Evolutionary conservation across 148 eudicot genomes (phyloP).

Genomic region (Vaccinium darrowii): DNA sequence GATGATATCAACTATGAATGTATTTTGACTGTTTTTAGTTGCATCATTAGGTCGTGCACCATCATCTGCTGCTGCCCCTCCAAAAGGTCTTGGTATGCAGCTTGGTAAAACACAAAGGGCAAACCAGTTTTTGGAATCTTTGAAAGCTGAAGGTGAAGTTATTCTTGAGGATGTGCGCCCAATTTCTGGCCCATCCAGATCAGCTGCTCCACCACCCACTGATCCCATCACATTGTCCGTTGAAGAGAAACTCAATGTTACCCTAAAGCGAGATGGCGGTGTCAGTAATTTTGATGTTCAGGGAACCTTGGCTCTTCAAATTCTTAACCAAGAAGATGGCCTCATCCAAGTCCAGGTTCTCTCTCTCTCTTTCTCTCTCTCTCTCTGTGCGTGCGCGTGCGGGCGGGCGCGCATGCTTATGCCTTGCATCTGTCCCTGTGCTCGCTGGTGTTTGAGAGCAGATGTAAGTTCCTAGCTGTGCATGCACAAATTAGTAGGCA

Average conservation of each 20-base stretch:
- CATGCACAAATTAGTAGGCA: too few relatives aligned
- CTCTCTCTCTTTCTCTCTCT: slow-evolving; percentile 14
- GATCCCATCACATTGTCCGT: slow-evolving; percentile 88
- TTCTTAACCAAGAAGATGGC: slow-evolving; percentile 92
- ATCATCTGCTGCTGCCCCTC: slow-evolving; percentile 82
- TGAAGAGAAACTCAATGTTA: slow-evolving; percentile 92
- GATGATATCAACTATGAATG: background rate
- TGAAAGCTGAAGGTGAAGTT: slow-evolving; percentile 97
- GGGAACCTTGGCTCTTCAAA: slow-evolving; percentile 86
- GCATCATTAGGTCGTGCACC: slow-evolving; percentile 70
- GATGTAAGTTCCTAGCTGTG: slow-evolving; percentile 26
- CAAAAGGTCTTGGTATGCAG: slow-evolving; percentile 90
- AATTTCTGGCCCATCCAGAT: slow-evolving; percentile 52
- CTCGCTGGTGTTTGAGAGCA: slow-evolving; percentile 10
- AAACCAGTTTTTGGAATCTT: slow-evolving; percentile 86
- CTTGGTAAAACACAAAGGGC: slow-evolving; percentile 84
- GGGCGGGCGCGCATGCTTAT: too few relatives aligned
- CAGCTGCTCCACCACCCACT: slow-evolving; percentile 78
- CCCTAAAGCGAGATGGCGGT: slow-evolving; percentile 85
- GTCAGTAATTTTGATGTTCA: slow-evolving; percentile 90
- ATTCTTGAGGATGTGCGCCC: slow-evolving; percentile 91
- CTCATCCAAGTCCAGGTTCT: slow-evolving; percentile 91
- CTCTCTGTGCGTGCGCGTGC: background rate
- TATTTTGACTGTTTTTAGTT: slow-evolving; percentile 14
- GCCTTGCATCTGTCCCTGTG: too few relatives aligned